These are phyloP conservation scores for Stellera chamaejasme DNA, from an alignment of 345 rosid genomes.

Conservation along the genomic window DNA sequence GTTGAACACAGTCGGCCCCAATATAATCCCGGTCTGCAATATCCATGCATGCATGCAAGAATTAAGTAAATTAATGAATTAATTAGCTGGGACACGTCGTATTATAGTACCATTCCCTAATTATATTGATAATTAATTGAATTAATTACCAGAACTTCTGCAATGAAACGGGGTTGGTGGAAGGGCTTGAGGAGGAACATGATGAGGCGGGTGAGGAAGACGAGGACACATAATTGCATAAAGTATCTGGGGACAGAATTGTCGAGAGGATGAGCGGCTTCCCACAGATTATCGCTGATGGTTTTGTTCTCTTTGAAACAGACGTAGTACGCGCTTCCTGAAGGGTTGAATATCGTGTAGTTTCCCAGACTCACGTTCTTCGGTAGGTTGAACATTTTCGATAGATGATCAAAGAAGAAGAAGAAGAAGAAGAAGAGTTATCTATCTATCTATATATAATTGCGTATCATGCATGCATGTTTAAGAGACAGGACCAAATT, in stretches of 20 bases:
- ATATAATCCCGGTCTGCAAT: no score
- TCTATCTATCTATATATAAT: no score
- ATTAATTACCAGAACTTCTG: conserved; percentile 10
- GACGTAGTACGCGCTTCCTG: background rate
- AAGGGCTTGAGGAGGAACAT: conserved; percentile 6
- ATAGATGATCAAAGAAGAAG: no score
- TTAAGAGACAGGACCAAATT: no score
- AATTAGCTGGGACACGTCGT: no score
- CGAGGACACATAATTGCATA: conserved; percentile 1
- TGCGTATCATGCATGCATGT: no score
- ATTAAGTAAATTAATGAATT: background rate
- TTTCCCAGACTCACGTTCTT: background rate
- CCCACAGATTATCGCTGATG: background rate
- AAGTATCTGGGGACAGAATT: background rate
- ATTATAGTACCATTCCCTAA: no score
- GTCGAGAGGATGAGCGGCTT: background rate
- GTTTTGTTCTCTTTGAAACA: background rate
- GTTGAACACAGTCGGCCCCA: no score
- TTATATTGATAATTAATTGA: background rate
- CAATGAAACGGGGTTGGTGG: conserved; percentile 14
- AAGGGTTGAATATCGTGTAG: conserved; percentile 1
- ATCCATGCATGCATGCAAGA: no score
- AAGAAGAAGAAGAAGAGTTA: no score
- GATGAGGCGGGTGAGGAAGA: background rate
- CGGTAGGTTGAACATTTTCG: no score